phyloP scores from a whole-genome alignment of 2,329 filamentous ascomycete genomes.

The Talaromyces sp. region DNA sequence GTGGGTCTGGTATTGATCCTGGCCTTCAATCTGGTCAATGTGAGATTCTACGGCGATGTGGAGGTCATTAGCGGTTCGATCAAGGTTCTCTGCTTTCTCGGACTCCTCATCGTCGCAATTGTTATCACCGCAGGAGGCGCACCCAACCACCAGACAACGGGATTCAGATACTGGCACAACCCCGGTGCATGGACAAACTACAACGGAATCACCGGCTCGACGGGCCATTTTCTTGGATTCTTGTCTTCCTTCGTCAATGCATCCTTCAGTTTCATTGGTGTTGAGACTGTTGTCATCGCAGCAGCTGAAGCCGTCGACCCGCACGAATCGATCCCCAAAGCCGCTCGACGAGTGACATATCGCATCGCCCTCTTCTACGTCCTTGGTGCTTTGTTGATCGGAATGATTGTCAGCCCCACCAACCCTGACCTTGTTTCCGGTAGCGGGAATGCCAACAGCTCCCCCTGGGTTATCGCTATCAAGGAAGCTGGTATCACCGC shows the following conservation, averaged over 20 bases:
- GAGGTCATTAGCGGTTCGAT: constrained; percentile 32
- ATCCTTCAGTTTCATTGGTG: constrained; percentile 41
- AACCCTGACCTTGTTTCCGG: constrained; percentile 24
- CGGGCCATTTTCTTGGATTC: constrained; percentile 36
- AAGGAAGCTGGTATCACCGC: constrained; percentile 32
- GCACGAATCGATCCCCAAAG: constrained; percentile 39
- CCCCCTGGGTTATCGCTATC: constrained; percentile 37
- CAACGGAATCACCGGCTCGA: constrained; percentile 29
- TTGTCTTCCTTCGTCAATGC: constrained; percentile 40
- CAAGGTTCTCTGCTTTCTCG: constrained; percentile 27
- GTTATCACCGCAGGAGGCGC: constrained; percentile 34
- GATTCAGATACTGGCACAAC: constrained; percentile 36
- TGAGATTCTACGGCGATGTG: constrained; percentile 33
- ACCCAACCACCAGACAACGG: constrained; percentile 30
- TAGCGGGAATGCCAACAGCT: constrained; percentile 30
- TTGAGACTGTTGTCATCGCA: constrained; percentile 40
- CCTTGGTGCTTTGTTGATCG: constrained; percentile 21
- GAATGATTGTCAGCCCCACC: constrained; percentile 23
- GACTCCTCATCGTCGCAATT: constrained; percentile 22
- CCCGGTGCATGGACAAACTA: constrained; percentile 33
- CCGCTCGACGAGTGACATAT: constrained; percentile 39
- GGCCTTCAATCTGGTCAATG: constrained; percentile 31
- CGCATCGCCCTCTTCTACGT: constrained; percentile 40
- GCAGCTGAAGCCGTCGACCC: constrained; percentile 42
- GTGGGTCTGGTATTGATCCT: constrained; percentile 30